Conservation (phyloP, 1,284 basidiomycete species). For the Pseudozyma hubeiensis region DNA sequence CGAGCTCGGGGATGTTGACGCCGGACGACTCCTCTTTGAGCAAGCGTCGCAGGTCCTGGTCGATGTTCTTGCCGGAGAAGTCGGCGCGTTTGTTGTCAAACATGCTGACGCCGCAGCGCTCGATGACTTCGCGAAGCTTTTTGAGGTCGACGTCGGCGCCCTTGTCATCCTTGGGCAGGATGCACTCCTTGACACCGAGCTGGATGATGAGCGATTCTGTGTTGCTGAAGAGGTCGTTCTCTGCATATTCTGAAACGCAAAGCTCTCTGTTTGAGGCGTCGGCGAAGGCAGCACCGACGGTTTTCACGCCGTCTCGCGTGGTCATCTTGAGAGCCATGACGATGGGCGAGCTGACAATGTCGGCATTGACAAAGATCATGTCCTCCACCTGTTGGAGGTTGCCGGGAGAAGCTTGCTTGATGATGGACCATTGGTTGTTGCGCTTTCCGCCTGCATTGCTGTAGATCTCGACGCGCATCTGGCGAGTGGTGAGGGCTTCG, state of each 20-base stretch:
- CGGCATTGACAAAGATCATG: conserved; percentile 85
- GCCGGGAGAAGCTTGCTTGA: conserved; percentile 92
- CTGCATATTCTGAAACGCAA: conserved; percentile 85
- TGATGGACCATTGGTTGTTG: conserved; percentile 76
- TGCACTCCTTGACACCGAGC: conserved; percentile 92
- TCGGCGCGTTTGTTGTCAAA: conserved; percentile 86
- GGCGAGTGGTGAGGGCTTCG: conserved; percentile 88
- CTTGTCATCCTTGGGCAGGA: conserved; percentile 73
- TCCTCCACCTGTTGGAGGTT: conserved; percentile 95
- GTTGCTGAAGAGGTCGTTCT: conserved; percentile 96
- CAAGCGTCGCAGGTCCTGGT: conserved; percentile 85
- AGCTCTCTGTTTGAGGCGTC: conserved; percentile 73
- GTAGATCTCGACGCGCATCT: conserved; percentile 90
- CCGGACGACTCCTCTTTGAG: conserved; percentile 71
- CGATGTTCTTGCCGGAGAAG: conserved; percentile 82
- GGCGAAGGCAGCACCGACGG: conserved; percentile 73
- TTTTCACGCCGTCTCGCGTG: conserved; percentile 72
- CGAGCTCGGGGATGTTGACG: conserved; percentile 75
- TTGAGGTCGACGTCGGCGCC: conserved; percentile 78
- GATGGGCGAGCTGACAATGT: conserved; percentile 86
- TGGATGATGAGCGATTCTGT: conserved; percentile 96
- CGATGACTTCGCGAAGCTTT: conserved; percentile 73
- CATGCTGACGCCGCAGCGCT: conserved; percentile 89
- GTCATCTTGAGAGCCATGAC: conserved; percentile 88
- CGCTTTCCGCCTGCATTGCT: conserved; percentile 74